Evolutionary conservation across 2,329 filamentous ascomycete species (phyloP).

Genomic region (Ophiostoma ips): DNA sequence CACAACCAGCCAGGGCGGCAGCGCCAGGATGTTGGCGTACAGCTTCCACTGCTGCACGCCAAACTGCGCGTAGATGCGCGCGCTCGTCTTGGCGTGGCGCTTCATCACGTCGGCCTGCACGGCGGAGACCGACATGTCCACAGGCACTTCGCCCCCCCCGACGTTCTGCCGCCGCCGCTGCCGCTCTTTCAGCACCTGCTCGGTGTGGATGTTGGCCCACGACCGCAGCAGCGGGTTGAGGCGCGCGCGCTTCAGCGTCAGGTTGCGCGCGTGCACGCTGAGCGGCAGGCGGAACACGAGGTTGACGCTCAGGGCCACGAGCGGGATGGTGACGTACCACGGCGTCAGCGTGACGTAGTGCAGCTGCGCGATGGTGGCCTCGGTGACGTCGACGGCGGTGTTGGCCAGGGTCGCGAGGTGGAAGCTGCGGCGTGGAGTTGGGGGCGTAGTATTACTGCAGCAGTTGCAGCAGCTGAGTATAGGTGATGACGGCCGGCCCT

Average conservation of each 20-base stretch:
- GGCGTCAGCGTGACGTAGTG: constrained; percentile 31
- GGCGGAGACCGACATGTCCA: background rate
- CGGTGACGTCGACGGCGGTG: constrained; percentile 24
- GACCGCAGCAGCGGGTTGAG: constrained; percentile 21
- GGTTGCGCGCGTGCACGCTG: constrained; percentile 24
- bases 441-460: no score
- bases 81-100: constrained; percentile 15
- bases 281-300: constrained; percentile 33
- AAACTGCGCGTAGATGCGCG: constrained; percentile 19
- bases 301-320: constrained; percentile 28
- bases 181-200: constrained; percentile 13
- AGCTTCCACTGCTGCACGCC: constrained; percentile 35
- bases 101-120: constrained; percentile 16
- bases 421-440: background rate
- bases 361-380: constrained; percentile 28
- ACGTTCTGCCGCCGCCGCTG: constrained; percentile 4
- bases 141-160: background rate
- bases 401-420: constrained; percentile 13
- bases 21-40: constrained; percentile 24
- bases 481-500: background rate
- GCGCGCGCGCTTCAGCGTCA: constrained; percentile 19
- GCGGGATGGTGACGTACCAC: constrained; percentile 41
- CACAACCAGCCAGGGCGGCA: constrained; percentile 36
- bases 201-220: constrained; percentile 20
- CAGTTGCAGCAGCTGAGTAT: no score